These are phyloP conservation scores for Argentina anserina DNA, from an alignment of 306 rosid genomes.

Conservation along the genomic window DNA sequence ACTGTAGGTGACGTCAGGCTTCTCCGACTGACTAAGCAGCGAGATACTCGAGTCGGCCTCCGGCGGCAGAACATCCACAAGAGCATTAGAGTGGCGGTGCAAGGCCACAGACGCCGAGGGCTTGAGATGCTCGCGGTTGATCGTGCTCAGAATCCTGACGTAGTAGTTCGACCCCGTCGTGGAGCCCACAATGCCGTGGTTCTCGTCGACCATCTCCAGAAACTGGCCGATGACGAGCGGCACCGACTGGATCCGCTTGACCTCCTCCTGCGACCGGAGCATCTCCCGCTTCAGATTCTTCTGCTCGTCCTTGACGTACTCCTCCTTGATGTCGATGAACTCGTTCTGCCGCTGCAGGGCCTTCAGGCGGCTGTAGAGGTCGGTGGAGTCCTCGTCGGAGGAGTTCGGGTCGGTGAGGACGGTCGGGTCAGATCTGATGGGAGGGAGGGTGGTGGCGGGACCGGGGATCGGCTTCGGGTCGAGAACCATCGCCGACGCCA, in stretches of 20 bases:
- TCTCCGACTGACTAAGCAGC: constrained; percentile 95
- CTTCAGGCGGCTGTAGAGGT: constrained; percentile 78
- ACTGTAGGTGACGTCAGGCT: constrained; percentile 92
- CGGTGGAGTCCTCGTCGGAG: constrained; percentile 64
- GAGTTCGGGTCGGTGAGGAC: constrained; percentile 30
- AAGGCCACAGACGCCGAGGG: constrained; percentile 95
- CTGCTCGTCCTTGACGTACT: constrained; percentile 88
- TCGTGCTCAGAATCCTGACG: constrained; percentile 87
- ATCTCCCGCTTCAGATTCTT: constrained; percentile 96
- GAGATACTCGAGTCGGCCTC: constrained; percentile 98
- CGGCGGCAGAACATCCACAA: constrained; percentile 94
- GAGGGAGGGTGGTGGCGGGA: constrained; percentile 59
- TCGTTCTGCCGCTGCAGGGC: constrained; percentile 78
- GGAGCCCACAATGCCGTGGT: constrained; percentile 96
- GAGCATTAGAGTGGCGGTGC: constrained; percentile 97
- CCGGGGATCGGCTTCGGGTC: constrained; percentile 63
- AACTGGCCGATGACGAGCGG: constrained; percentile 97
- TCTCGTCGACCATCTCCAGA: constrained; percentile 97
- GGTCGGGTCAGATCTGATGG: constrained; percentile 52
- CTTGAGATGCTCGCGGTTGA: constrained; percentile 85
- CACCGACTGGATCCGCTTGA: constrained; percentile 95
- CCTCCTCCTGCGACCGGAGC: constrained; percentile 95
- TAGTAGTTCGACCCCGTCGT: constrained; percentile 97
- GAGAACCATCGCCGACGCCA: constrained; percentile 79
- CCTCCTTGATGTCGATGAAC: constrained; percentile 91